Conservation (phyloP, 2,329 filamentous ascomycete genomes). For the Ophiostoma tasmaniense region DNA sequence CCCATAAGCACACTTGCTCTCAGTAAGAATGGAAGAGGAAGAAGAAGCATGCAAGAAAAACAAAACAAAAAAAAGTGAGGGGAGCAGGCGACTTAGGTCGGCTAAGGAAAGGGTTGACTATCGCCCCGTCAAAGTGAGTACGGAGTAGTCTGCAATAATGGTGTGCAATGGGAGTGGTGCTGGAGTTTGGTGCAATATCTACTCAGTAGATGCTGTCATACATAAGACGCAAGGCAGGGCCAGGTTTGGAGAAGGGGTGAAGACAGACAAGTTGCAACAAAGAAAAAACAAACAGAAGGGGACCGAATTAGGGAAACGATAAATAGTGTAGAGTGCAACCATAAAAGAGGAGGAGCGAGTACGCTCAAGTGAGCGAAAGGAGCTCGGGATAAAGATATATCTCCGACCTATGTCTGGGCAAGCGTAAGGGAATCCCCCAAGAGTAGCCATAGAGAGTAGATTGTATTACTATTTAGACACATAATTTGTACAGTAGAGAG, state of each 20-base stretch:
- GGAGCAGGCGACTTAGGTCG: neutral
- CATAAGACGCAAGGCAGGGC: neutral
- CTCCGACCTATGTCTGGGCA: conserved; percentile 6
- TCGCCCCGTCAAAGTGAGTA: neutral
- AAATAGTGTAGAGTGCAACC: neutral
- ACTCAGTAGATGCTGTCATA: neutral
- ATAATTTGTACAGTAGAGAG: neutral
- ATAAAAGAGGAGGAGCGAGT: neutral
- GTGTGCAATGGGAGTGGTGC: conserved; percentile 3
- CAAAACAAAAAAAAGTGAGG: neutral
- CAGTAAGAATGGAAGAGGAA: neutral
- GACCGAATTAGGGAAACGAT: neutral
- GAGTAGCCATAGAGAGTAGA: neutral
- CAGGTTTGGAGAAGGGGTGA: neutral
- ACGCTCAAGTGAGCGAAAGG: neutral
- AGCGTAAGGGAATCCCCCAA: neutral
- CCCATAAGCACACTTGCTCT: neutral
- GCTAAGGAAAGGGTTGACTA: neutral
- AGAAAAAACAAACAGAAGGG: neutral
- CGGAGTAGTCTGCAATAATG: neutral
- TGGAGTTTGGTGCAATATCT: neutral
- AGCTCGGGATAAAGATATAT: conserved; percentile 11
- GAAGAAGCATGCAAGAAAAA: neutral
- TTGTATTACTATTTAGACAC: neutral
- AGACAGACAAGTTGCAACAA: neutral